A percentile compares a stretch with the other conserved stretches of the same genome.
These are phyloP conservation scores for Magnolia sinica DNA, from an alignment of 164 flowering plant genomes.

Conservation along the genomic window DNA sequence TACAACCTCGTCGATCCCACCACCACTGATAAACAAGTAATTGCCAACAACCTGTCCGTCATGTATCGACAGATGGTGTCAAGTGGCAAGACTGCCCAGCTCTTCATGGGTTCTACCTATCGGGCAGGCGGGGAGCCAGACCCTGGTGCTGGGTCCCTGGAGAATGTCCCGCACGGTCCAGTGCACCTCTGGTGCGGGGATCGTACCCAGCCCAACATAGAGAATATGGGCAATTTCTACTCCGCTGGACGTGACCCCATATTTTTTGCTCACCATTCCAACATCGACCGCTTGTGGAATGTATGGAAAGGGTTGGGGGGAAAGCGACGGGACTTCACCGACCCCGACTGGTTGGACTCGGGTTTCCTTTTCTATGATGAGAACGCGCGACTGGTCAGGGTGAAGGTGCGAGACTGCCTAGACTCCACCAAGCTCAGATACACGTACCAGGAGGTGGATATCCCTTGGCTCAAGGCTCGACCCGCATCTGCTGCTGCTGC, in stretches of 20 bases:
- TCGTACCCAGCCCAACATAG: slow-evolving; percentile 11
- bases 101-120: slow-evolving; percentile 45
- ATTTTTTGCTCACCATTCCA: slow-evolving; percentile 30
- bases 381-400: slow-evolving; percentile 30
- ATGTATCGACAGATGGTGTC: slow-evolving; percentile 63
- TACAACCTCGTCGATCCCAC: slow-evolving; percentile 30
- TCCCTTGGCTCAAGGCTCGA: slow-evolving; percentile 41
- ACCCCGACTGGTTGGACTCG: slow-evolving; percentile 30
- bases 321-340: slow-evolving; percentile 24
- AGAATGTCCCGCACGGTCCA: slow-evolving; percentile 40
- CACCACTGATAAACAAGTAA: slow-evolving; percentile 8
- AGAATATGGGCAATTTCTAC: slow-evolving; percentile 30
- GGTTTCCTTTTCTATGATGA: slow-evolving; percentile 37
- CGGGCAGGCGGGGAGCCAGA: slow-evolving; percentile 35
- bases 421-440: slow-evolving; percentile 35
- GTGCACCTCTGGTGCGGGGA: slow-evolving; percentile 49
- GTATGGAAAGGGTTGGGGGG: slow-evolving; percentile 32
- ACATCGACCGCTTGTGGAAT: slow-evolving; percentile 31
- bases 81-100: slow-evolving; percentile 22
- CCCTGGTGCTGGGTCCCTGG: slow-evolving; percentile 43
- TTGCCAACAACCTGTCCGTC: slow-evolving; percentile 34
- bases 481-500: slow-evolving; percentile 19
- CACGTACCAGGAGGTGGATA: slow-evolving; percentile 42
- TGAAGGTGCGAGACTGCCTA: slow-evolving; percentile 36
- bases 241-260: slow-evolving; percentile 23